These are phyloP conservation scores for Tuber borchii DNA, from an alignment of 495 filamentous ascomycete species.

Conservation along the genomic window DNA sequence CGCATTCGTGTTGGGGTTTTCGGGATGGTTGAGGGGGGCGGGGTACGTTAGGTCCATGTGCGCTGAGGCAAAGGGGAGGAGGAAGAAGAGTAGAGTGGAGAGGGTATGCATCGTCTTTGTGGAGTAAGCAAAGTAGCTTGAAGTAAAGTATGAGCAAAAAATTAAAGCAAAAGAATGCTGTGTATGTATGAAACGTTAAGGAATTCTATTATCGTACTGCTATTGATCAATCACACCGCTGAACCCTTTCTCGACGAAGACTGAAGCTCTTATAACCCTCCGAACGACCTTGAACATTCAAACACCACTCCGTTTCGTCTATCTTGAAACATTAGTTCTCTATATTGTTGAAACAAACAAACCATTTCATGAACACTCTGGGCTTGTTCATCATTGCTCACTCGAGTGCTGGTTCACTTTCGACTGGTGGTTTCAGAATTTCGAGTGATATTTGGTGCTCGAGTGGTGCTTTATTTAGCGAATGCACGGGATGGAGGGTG, in stretches of 20 bases:
- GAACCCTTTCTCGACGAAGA: neutral
- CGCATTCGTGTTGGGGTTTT: constrained; percentile 48
- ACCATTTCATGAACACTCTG: neutral
- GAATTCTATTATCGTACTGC: neutral
- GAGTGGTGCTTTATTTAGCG: neutral
- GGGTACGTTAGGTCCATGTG: constrained; percentile 59
- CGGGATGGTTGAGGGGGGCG: constrained; percentile 51
- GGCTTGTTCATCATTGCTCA: neutral
- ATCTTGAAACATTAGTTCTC: neutral
- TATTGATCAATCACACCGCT: neutral
- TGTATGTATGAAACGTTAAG: neutral
- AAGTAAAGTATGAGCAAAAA: neutral
- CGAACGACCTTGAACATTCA: neutral
- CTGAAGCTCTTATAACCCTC: neutral
- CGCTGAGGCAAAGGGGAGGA: constrained; percentile 45
- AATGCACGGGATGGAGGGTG: neutral
- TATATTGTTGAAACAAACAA: neutral
- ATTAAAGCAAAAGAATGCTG: neutral
- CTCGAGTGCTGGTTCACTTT: neutral
- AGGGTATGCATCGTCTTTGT: constrained; percentile 36
- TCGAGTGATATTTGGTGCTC: neutral
- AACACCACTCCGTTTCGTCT: neutral
- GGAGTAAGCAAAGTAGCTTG: neutral
- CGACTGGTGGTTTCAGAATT: neutral
- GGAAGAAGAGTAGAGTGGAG: constrained; percentile 41